Conservation (phyloP, 306 rosid genomes). For the Trifolium repens region DNA sequence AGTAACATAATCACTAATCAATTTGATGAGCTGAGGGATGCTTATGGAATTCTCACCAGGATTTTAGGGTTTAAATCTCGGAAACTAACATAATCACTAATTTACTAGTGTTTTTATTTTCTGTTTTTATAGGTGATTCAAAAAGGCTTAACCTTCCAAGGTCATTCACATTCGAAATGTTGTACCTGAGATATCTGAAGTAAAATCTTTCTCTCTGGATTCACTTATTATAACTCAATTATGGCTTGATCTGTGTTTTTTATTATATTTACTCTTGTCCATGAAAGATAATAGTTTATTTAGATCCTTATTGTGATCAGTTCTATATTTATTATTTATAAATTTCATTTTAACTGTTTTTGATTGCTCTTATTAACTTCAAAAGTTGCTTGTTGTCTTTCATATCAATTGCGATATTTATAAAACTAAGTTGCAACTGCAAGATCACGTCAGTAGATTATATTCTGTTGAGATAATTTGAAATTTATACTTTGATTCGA, state of each 20-base stretch:
- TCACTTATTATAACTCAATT: too few species aligned
- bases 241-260: too few species aligned
- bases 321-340: not conserved
- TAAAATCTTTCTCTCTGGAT: constrained; percentile 25
- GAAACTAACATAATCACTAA: too few species aligned
- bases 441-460: not conserved
- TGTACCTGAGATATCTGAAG: constrained; percentile 91
- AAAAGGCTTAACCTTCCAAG: constrained; percentile 91
- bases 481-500: not conserved
- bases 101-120: not conserved
- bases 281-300: constrained; percentile 22
- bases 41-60: not conserved
- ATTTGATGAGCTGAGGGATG: not conserved
- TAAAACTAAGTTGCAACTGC: constrained; percentile 6
- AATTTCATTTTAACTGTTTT: not conserved
- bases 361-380: not conserved
- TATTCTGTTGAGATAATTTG: constrained; percentile 5
- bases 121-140: constrained; percentile 48
- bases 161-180: constrained; percentile 95
- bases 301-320: not conserved
- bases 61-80: not conserved
- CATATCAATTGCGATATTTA: constrained; percentile 16
- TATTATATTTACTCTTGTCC: not conserved
- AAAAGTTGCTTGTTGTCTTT: not conserved
- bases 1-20: not conserved